These are phyloP conservation scores for Sporisorium graminicola DNA, from an alignment of 1,284 basidiomycete species.

Conservation along the genomic window DNA sequence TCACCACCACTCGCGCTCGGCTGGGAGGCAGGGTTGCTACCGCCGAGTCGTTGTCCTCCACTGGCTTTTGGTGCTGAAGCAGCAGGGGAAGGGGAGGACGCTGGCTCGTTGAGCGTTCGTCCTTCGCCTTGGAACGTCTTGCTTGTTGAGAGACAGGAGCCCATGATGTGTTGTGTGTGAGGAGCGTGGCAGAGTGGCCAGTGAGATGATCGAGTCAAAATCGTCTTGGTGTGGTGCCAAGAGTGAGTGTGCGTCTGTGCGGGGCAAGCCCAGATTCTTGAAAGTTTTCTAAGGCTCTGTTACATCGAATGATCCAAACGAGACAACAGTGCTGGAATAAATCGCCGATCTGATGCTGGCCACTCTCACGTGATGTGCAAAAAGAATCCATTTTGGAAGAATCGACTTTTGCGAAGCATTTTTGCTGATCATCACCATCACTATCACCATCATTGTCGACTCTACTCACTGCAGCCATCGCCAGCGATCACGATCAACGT, in stretches of 20 bases:
- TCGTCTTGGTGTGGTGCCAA: not conserved
- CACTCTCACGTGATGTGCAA: slow-evolving; percentile 1
- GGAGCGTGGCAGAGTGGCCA: not conserved
- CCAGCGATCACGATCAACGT: not conserved
- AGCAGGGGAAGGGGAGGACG: not conserved
- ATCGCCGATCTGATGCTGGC: not conserved
- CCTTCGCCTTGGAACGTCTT: slow-evolving; percentile 31
- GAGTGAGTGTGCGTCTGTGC: not conserved
- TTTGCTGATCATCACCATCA: slow-evolving; percentile 10
- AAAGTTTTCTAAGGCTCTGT: too few relatives aligned
- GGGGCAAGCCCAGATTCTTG: not conserved
- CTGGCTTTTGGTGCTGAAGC: not conserved
- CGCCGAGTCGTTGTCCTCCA: slow-evolving; percentile 20
- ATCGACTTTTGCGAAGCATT: not conserved
- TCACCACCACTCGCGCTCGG: not conserved
- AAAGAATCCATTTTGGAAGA: slow-evolving; percentile 4
- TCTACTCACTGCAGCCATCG: not conserved
- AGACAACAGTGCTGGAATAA: not conserved
- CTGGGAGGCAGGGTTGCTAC: not conserved
- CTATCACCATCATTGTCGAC: not conserved
- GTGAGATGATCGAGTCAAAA: not conserved
- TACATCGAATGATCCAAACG: not conserved
- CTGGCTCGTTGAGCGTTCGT: slow-evolving; percentile 18
- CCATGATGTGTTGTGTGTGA: slow-evolving; percentile 21
- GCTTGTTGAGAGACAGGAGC: slow-evolving; percentile 35